A percentile compares a stretch with the other conserved stretches of the same genome.
Conservation (phyloP, 345 rosid genomes). For the Ceriops decandra region DNA sequence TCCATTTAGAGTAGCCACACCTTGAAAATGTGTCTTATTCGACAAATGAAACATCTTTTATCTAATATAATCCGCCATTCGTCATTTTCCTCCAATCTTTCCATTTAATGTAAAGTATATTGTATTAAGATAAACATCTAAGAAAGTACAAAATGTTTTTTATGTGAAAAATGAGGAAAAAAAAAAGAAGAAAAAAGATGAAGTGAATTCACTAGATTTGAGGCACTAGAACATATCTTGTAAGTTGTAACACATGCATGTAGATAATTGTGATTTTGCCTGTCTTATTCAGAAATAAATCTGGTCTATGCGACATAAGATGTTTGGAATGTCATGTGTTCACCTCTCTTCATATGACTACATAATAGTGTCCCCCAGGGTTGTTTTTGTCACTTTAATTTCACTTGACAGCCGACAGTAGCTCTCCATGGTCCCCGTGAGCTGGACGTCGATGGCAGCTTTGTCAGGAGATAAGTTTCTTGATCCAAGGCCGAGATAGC, state of each 20-base stretch:
- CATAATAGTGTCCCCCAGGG: too few relatives aligned
- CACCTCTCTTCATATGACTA: too few relatives aligned
- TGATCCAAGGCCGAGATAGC: not conserved
- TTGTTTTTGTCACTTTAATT: too few relatives aligned
- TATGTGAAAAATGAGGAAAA: not conserved
- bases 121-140: conserved; percentile 17
- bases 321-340: not conserved
- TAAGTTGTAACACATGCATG: not conserved
- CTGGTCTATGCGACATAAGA: not conserved
- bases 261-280: conserved; percentile 18
- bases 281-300: conserved; percentile 1
- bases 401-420: too few relatives aligned
- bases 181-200: conserved; percentile 12
- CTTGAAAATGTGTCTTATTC: conserved; percentile 4
- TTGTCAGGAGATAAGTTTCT: too few relatives aligned
- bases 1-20: conserved; percentile 36
- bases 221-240: conserved; percentile 6
- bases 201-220: conserved; percentile 26
- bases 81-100: conserved; percentile 22
- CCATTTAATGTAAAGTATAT: conserved; percentile 18
- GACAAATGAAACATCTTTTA: not conserved
- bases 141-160: conserved; percentile 15
- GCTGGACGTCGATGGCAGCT: too few relatives aligned
- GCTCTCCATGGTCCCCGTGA: too few relatives aligned
- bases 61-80: conserved; percentile 8